These are phyloP conservation scores for Aspergillus persii DNA, from an alignment of 2,329 filamentous ascomycete genomes.

Conservation along the genomic window DNA sequence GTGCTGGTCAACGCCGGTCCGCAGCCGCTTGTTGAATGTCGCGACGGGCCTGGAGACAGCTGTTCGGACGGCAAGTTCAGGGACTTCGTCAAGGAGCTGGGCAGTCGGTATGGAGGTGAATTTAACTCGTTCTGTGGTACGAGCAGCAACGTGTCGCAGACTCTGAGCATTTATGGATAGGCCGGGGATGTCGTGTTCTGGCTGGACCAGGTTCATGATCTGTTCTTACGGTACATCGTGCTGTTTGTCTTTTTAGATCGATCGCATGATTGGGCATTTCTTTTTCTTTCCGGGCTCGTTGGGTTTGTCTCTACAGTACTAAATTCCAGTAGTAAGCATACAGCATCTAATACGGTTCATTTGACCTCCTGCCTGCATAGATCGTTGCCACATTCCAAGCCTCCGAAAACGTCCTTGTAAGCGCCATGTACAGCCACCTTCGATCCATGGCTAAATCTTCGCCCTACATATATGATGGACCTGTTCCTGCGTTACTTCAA, in stretches of 20 bases:
- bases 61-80: constrained; percentile 29
- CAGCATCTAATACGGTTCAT: no score
- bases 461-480: background rate
- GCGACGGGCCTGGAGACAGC: constrained; percentile 51
- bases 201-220: background rate
- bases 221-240: background rate
- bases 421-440: no score
- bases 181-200: background rate
- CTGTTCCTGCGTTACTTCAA: background rate
- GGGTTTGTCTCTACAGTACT: no score
- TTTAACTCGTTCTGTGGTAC: background rate
- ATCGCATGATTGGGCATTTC: no score
- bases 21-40: constrained; percentile 49
- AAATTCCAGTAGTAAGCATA: no score
- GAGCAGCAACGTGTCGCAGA: background rate
- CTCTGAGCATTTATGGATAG: background rate
- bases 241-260: background rate
- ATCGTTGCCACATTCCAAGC: no score
- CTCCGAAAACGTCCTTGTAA: no score
- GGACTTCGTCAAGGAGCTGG: background rate
- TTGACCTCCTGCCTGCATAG: no score
- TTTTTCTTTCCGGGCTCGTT: no score
- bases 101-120: background rate
- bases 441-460: background rate
- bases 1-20: constrained; percentile 53